phyloP scores from a whole-genome alignment of 2,329 filamentous ascomycete species.

The Aspergillus pseudoglaucus region DNA sequence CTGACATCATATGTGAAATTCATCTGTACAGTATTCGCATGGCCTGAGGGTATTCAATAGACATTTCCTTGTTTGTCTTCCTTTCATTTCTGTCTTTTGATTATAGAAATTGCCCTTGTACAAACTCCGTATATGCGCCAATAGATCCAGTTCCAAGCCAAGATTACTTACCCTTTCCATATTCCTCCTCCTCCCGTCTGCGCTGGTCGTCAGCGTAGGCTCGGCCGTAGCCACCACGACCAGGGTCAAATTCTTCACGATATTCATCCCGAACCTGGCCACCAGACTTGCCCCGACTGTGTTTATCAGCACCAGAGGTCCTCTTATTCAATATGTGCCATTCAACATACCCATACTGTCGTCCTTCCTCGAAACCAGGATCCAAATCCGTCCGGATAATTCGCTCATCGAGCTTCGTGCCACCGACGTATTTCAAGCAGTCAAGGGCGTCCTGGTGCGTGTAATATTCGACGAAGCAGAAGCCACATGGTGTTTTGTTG shows the following conservation, averaged over 20 bases:
- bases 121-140: constrained; percentile 29
- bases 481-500: constrained; percentile 95
- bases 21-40: constrained; percentile 7
- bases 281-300: constrained; percentile 77
- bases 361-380: constrained; percentile 89
- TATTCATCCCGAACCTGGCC: constrained; percentile 98
- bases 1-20: background rate
- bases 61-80: constrained; percentile 1
- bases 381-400: constrained; percentile 94
- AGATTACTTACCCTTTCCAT: constrained; percentile 49
- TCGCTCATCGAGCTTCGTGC: constrained; percentile 95
- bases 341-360: constrained; percentile 70
- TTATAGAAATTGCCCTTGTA: constrained; percentile 21
- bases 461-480: constrained; percentile 99
- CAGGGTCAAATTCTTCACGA: constrained; percentile 92
- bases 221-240: constrained; percentile 80
- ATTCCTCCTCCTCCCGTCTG: constrained; percentile 53
- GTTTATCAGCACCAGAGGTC: constrained; percentile 12
- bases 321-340: constrained; percentile 1
- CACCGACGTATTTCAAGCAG: constrained; percentile 97
- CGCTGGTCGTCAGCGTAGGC: constrained; percentile 62
- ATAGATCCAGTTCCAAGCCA: constrained; percentile 10
- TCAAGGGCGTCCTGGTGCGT: constrained; percentile 94
- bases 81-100: constrained; percentile 19
- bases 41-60: constrained; percentile 22